Evolutionary conservation across 1,139 yeast species (phyloP), one percentile per base, ranked within the genome.

Genomic region (Petasospora fabianii): DNA sequence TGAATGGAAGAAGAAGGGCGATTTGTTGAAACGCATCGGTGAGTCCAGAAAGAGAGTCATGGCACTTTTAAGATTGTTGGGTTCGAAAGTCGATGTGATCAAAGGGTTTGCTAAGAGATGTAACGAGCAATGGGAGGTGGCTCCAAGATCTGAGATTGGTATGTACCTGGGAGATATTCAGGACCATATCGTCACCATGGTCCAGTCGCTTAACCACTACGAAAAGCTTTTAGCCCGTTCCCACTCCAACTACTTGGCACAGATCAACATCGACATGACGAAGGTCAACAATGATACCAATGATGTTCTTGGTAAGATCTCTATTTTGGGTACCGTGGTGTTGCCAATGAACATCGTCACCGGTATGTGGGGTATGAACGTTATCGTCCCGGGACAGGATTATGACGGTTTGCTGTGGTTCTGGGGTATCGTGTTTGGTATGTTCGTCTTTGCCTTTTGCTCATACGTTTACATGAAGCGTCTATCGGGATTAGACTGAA

Each of bases 321-420:
- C 97, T 6, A 83, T 92, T 30, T 66, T 92, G 47, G 98, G 98
- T 72, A 88, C 97, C 0, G 85, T 92, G 45, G 96, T 92, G 8
- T 68, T 92, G 45, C 98, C 98, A 3, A 77, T 92, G 73, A 92
- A 92, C 59, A 86, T 92, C 41, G 82, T 92, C 18, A 92, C 98
- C 1, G 98, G 98, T 21, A 68, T 92, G 38, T 92, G 97, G 97
- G 98, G 98, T 45, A 92, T 92, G 98, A 92, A 92, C 65, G 95
- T 95, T 49, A 53, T 85, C 10, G 97, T 92, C 27, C 98, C 98
- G 0, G 98, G 98, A 0, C 97, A 90, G 58, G 82, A 75, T 21
- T 68, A 69, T 35, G 80, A 75, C 12, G 82, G 86, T 1, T 66
- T 90, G 50, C 61, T 68, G 5, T 92, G 98, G 98, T 92, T 92